These are phyloP conservation scores for Epichloe amarillans DNA, from an alignment of 2,329 filamentous ascomycete genomes.

Conservation along the genomic window DNA sequence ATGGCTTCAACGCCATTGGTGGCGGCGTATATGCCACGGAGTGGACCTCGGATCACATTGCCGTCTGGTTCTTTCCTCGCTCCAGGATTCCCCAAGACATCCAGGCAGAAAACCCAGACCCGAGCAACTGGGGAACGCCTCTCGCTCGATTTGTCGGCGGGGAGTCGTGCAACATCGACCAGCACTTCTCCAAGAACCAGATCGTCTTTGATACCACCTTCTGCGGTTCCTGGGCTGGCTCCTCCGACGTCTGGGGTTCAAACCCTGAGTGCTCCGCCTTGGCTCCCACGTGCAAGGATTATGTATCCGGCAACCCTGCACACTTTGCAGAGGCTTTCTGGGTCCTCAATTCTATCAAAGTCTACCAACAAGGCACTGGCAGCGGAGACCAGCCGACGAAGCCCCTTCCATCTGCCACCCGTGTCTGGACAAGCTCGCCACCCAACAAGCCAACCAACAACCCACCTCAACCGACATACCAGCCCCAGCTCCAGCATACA, in stretches of 20 bases:
- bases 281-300: constrained; percentile 55
- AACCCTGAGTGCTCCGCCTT: constrained; percentile 44
- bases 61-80: constrained; percentile 72
- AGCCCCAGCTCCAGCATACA: neutral
- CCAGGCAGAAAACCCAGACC: constrained; percentile 43
- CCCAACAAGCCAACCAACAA: neutral
- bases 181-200: constrained; percentile 57
- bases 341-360: constrained; percentile 58
- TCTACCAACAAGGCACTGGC: constrained; percentile 29
- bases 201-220: constrained; percentile 76
- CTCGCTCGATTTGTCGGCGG: constrained; percentile 52
- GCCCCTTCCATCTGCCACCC: neutral
- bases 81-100: constrained; percentile 51
- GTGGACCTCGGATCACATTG: constrained; percentile 61
- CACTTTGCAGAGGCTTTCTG: constrained; percentile 66
- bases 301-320: constrained; percentile 55
- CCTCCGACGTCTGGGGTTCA: constrained; percentile 40
- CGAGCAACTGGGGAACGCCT: constrained; percentile 55
- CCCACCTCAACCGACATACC: neutral
- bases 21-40: constrained; percentile 64
- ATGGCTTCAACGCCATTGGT: constrained; percentile 54
- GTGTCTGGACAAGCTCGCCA: neutral
- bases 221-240: constrained; percentile 78
- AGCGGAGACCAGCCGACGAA: neutral
- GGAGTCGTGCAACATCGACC: constrained; percentile 56